A percentile compares a stretch with the other conserved stretches of the same genome.
phyloP scores from a whole-genome alignment of 2,329 filamentous ascomycete species.

The Cladophialophora exuberans region DNA sequence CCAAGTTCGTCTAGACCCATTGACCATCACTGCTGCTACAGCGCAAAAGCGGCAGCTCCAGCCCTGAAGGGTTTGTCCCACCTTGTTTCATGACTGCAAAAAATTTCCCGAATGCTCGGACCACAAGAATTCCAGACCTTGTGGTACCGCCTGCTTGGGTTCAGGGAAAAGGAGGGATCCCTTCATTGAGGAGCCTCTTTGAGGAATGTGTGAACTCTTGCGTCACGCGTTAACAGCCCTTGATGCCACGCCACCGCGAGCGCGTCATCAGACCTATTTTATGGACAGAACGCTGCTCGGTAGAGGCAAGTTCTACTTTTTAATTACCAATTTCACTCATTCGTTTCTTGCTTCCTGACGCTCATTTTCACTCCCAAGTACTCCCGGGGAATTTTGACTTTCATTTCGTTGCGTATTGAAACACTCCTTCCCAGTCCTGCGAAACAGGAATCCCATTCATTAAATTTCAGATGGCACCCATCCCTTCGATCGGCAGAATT shows the following conservation, averaged over 20 bases:
- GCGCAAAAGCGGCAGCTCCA: too few species aligned
- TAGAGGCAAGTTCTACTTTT: constrained; percentile 8
- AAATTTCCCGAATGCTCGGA: constrained; percentile 3
- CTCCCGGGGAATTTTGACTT: neutral
- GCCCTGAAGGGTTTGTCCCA: too few species aligned
- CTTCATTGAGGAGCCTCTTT: neutral
- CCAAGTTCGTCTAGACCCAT: neutral
- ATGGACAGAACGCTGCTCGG: neutral
- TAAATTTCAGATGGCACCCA: constrained; percentile 15
- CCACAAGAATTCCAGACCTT: neutral
- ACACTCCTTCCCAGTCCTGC: constrained; percentile 1
- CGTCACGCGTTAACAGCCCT: neutral
- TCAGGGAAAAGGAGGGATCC: neutral
- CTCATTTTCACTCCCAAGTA: neutral
- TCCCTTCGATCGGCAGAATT: constrained; percentile 9
- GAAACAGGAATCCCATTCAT: neutral
- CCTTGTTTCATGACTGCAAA: too few species aligned
- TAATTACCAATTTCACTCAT: constrained; percentile 9
- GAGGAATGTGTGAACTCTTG: neutral
- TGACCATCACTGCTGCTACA: neutral
- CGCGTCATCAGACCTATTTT: neutral
- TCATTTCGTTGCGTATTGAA: neutral
- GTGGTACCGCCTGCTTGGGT: neutral
- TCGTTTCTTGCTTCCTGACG: neutral
- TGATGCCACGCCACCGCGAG: neutral